phyloP scores from a whole-genome alignment of 805 yeast genomes.

The Yamadazyma akitaensis region DNA sequence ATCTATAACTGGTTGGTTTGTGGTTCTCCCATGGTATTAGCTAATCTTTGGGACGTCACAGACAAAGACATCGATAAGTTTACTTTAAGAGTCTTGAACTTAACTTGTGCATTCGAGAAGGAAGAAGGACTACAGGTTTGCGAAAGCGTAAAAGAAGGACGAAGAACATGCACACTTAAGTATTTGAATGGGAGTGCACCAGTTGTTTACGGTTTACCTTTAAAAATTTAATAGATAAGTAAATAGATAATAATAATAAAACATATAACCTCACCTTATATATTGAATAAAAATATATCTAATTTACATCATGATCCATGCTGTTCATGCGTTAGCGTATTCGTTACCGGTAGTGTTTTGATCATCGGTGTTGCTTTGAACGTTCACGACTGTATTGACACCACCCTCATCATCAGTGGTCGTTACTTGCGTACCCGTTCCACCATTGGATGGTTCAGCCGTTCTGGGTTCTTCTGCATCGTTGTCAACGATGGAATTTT shows the following conservation, averaged over 20 bases:
- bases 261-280: neutral
- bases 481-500: neutral
- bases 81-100: slow-evolving; percentile 54
- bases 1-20: slow-evolving; percentile 71
- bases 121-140: slow-evolving; percentile 34
- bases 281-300: neutral
- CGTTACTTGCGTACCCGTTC: neutral
- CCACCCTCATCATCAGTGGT: neutral
- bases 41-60: slow-evolving; percentile 94
- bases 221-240: slow-evolving; percentile 16
- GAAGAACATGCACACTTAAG: slow-evolving; percentile 64
- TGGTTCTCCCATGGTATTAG: slow-evolving; percentile 80
- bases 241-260: neutral
- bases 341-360: neutral
- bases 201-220: slow-evolving; percentile 83
- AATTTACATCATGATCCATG: neutral
- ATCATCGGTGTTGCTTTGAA: neutral
- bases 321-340: neutral
- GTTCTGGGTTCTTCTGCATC: slow-evolving; percentile 4
- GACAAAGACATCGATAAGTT: slow-evolving; percentile 91
- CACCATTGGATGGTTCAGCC: neutral
- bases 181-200: slow-evolving; percentile 93
- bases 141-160: slow-evolving; percentile 56
- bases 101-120: slow-evolving; percentile 56
- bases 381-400: neutral